Evolutionary conservation across 768 basidiomycete species (phyloP), one percentile per base, ranked within the genome.

Genomic region (Rhodotorula toruloides): DNA sequence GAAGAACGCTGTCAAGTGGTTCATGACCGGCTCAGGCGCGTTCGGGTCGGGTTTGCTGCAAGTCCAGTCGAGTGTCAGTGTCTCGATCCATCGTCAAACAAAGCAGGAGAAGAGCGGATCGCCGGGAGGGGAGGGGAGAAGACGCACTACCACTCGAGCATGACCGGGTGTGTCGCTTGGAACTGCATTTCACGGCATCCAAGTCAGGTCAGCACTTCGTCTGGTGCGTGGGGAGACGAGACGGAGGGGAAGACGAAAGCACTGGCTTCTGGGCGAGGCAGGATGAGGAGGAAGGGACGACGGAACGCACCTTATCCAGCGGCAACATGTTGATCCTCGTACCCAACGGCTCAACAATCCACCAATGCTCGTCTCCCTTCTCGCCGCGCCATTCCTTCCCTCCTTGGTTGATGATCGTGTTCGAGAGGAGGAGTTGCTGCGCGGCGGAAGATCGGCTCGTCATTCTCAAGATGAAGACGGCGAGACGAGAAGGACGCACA

Each of bases 131-230:
- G 17, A 16, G 9, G 21, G 17, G 4, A 25, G 7, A 12, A 4
- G 19, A 44, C 56, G 32, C 31, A 58, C 56, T 46, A 58, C 43
- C 54, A 55, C 25, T 55, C 34, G 54, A 55, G 54, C 54, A 47
- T 36, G 16, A 31, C 56, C 9, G 31, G 19, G 44, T 58, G 56
- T 11, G 43, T 34, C 1, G 56, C 29, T 5, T 25, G 43, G 44
- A 58, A 58, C 56, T 58, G 46, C n/a, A 11, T 11, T 42, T 11
- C 40, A 21, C 11, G 21, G 21, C 13, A 12, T 42, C 40, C 13
- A 21, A 42, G 27, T n/a, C 16, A 48, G 47, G 27, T n/a, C 12
- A 36, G 22, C 1, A 36, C 2, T 9, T 32, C 44, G n/a, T 37
- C 7, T 11, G 25, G 29, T 52, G 21, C 34, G 37, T 9, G 5